Evolutionary conservation across 192 early-diverging fungal species (phyloP).

Genomic region (Dissophora ornata): DNA sequence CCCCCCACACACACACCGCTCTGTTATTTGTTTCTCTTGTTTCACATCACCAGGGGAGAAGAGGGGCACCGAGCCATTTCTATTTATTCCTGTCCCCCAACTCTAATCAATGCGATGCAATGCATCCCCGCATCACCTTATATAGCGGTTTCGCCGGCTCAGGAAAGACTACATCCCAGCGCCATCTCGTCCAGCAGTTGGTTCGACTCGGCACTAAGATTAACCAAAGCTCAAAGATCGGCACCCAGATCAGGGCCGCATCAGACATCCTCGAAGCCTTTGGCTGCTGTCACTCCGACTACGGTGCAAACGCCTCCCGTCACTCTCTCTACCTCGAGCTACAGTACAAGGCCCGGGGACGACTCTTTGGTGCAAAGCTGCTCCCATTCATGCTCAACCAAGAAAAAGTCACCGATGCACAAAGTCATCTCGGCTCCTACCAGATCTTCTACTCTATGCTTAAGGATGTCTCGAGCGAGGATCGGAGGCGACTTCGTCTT

Average conservation of each 20-base stretch:
- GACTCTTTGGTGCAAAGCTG: slow-evolving; percentile 84
- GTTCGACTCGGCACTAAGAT: slow-evolving; percentile 76
- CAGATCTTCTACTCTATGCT: slow-evolving; percentile 89
- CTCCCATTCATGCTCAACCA: slow-evolving; percentile 77
- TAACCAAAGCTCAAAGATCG: slow-evolving; percentile 78
- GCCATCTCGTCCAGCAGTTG: slow-evolving; percentile 79
- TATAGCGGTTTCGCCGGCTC: slow-evolving; percentile 83
- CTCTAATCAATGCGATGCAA: background rate
- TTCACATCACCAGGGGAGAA: background rate
- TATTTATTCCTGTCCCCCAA: background rate
- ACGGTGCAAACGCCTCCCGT: slow-evolving; percentile 76
- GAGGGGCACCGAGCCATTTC: background rate
- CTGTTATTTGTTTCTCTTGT: slow-evolving; percentile 1
- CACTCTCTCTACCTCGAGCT: slow-evolving; percentile 87
- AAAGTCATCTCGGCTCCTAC: slow-evolving; percentile 69
- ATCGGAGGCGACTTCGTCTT: slow-evolving; percentile 73
- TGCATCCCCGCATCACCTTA: background rate
- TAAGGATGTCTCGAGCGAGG: slow-evolving; percentile 71
- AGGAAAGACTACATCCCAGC: slow-evolving; percentile 87
- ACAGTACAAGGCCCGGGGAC: slow-evolving; percentile 87
- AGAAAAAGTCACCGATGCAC: slow-evolving; percentile 68
- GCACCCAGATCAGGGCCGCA: slow-evolving; percentile 75
- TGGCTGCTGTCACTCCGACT: slow-evolving; percentile 71
- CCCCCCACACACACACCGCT: no score
- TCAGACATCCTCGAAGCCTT: slow-evolving; percentile 85